Evolutionary conservation across 768 basidiomycete species (phyloP).

Genomic region (Rhizopogon sp.): DNA sequence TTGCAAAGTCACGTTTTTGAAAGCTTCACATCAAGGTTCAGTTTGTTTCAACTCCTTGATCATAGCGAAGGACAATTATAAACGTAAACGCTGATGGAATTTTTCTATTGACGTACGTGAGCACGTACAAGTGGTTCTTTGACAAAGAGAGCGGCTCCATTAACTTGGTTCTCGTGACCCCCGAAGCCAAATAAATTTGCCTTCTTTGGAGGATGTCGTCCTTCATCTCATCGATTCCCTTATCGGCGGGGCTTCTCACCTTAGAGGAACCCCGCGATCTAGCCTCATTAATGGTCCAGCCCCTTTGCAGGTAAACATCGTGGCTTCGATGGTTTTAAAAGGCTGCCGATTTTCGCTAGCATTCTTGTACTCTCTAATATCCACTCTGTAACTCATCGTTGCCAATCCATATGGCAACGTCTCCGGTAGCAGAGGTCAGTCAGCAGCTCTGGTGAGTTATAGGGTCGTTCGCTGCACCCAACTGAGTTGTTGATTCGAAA

Average conservation of each 20-base stretch:
- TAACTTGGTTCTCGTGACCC: slow-evolving; percentile 24
- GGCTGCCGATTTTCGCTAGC: slow-evolving; percentile 17
- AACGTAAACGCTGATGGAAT: slow-evolving; percentile 28
- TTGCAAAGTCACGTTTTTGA: slow-evolving; percentile 9
- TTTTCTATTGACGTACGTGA: slow-evolving; percentile 28
- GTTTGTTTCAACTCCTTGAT: slow-evolving; percentile 12
- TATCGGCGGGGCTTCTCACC: slow-evolving; percentile 38
- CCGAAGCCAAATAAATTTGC: slow-evolving; percentile 18
- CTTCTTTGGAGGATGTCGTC: slow-evolving; percentile 17
- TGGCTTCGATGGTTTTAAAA: slow-evolving; percentile 32
- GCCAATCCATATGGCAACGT: slow-evolving; percentile 45
- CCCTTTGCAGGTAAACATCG: slow-evolving; percentile 24
- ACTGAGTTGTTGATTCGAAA: slow-evolving; percentile 14
- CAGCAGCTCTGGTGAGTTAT: slow-evolving; percentile 60
- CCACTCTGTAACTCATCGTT: slow-evolving; percentile 20
- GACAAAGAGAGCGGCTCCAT: slow-evolving; percentile 9
- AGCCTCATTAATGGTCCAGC: slow-evolving; percentile 50
- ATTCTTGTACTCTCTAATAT: slow-evolving; percentile 33
- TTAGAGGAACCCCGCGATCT: slow-evolving; percentile 51
- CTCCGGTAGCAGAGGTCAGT: slow-evolving; percentile 54
- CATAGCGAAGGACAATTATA: slow-evolving; percentile 19
- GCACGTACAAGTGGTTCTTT: slow-evolving; percentile 22
- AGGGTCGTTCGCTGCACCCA: neutral
- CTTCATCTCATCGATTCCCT: slow-evolving; percentile 15
- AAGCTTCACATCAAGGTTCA: slow-evolving; percentile 4